Conservation (phyloP, 164 flowering plant genomes). For the Tetracentron sinense region DNA sequence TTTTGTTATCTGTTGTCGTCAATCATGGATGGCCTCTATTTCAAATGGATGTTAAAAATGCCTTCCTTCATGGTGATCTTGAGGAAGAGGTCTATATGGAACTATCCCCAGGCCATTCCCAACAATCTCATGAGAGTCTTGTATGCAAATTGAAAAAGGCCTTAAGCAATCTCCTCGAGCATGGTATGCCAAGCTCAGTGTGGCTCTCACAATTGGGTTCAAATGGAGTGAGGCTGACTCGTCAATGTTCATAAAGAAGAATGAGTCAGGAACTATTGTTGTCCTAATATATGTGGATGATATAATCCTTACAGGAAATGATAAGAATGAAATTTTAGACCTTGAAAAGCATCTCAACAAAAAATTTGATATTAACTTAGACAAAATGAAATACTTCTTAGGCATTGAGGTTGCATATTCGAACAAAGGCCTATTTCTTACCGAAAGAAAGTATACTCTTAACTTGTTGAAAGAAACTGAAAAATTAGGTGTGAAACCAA, state of each 20-base stretch:
- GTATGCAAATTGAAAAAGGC: constrained; percentile 7
- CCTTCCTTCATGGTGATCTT: constrained; percentile 7
- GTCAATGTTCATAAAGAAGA: not conserved
- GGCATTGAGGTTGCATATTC: not conserved
- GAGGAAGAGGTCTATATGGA: constrained; percentile 1
- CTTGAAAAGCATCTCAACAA: not conserved
- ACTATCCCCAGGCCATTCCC: not conserved
- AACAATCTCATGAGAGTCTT: not conserved
- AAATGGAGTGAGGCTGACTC: not conserved
- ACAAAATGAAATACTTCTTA: constrained; percentile 1
- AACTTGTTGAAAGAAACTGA: not conserved
- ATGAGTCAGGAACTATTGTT: not conserved
- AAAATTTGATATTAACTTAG: constrained; percentile 7
- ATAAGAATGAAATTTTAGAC: not conserved
- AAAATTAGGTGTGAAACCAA: not conserved
- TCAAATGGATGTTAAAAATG: constrained; percentile 8
- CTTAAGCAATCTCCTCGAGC: constrained; percentile 8
- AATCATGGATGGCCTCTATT: not conserved
- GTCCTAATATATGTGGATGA: constrained; percentile 11
- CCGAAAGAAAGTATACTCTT: not conserved
- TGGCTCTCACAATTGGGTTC: not conserved
- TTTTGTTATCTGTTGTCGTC: constrained; percentile 5
- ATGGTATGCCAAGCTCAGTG: constrained; percentile 4
- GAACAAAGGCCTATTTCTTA: not conserved
- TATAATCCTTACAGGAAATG: constrained; percentile 1